A percentile compares a stretch with the other conserved stretches of the same genome.
These are phyloP conservation scores for Aureobasidium sp. DNA, from an alignment of 2,329 filamentous ascomycete species.

Conservation along the genomic window DNA sequence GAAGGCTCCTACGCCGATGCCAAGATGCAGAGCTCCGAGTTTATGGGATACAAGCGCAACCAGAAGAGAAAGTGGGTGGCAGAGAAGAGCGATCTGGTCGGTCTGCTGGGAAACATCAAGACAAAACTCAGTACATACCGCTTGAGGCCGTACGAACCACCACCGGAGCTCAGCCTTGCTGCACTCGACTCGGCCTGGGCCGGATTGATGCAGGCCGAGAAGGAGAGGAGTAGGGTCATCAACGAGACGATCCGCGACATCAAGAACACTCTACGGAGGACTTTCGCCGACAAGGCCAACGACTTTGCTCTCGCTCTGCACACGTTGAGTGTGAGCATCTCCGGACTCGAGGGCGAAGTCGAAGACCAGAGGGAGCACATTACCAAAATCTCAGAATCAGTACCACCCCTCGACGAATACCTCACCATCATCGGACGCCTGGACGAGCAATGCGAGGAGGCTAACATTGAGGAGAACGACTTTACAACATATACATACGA, in stretches of 20 bases:
- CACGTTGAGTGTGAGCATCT: slow-evolving; percentile 89
- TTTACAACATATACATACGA: slow-evolving; percentile 99
- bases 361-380: slow-evolving; percentile 91
- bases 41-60: slow-evolving; percentile 82
- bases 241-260: slow-evolving; percentile 99
- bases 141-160: slow-evolving; percentile 82
- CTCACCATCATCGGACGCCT: slow-evolving; percentile 78
- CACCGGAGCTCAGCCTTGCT: slow-evolving; percentile 71
- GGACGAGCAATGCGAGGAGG: slow-evolving; percentile 83
- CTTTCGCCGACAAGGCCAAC: slow-evolving; percentile 96
- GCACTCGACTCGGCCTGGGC: slow-evolving; percentile 77
- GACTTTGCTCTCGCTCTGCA: slow-evolving; percentile 94
- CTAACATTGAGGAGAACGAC: slow-evolving; percentile 98
- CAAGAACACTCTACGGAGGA: slow-evolving; percentile 85
- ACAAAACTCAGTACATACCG: slow-evolving; percentile 95
- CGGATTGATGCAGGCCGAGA: slow-evolving; percentile 70
- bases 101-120: slow-evolving; percentile 93
- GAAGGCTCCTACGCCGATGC: slow-evolving; percentile 89
- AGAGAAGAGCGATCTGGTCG: slow-evolving; percentile 92
- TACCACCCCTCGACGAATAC: slow-evolving; percentile 84
- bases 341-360: slow-evolving; percentile 91
- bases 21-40: slow-evolving; percentile 73
- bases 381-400: slow-evolving; percentile 70
- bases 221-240: slow-evolving; percentile 81
- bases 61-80: slow-evolving; percentile 93